Base-by-base conservation (phyloP, 106 monocot species). In the Allium fistulosum region DNA sequence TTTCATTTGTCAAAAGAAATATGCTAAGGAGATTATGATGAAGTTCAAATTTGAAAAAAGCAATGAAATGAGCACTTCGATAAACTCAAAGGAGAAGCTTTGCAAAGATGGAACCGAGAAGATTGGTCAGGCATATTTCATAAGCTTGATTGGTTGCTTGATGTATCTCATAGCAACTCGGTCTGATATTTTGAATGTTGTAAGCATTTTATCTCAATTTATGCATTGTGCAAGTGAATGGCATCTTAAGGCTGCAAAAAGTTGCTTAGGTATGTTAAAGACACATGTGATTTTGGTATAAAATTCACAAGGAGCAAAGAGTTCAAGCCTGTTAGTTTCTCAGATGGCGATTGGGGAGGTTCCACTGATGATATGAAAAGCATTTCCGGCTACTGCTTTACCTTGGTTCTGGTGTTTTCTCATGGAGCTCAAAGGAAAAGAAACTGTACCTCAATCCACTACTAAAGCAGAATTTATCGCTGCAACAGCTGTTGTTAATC, bases 61-160 rank as follows among this genome's bases (percentile, higher is more conserved):
- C 49, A 50, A 51, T 0, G 49, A 51, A 66, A n/a, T 17, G 49
- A 66, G 15, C 49, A 17, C 48, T 66, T 45, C n/a, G 17, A 49
- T 51, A 4, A 48, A 66, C 49, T 49, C 47, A 66, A 66, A 49
- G 48, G 66, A 50, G 47, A 66, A 66, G 66, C 66, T 50, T 6
- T 17, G 16, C 49, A 37, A 66, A 37, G 66, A 66, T 50, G 49
- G 66, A 48, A 37, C 7, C 11, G 48, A 66, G 12, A 66, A 66
- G 49, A 49, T 66, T 66, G 66, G 46, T 50, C 16, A 66, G 16
- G 16, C 48, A 66, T 56, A 66, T 51, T 66, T 66, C 49, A 66
- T 0, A 51, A 66, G 47, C 16, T 15, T 37, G 48, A 66, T 66
- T 66, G 49, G 66, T 66, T 66, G 66, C 66, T 66, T 66, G 49